These are phyloP conservation scores for Penicillium sp. DNA, from an alignment of 2,329 filamentous ascomycete species.

Conservation along the genomic window DNA sequence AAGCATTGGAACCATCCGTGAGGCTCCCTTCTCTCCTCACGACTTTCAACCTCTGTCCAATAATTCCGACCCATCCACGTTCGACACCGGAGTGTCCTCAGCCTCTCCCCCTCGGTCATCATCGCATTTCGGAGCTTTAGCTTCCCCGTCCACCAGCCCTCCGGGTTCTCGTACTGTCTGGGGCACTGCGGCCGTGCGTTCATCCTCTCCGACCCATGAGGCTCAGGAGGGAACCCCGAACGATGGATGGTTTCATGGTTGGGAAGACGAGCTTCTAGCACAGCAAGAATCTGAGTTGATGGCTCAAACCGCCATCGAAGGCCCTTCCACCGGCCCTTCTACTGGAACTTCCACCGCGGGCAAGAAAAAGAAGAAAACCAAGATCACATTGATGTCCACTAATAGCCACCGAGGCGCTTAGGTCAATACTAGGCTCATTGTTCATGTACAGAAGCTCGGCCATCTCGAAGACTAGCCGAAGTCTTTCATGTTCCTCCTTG, in stretches of 20 bases:
- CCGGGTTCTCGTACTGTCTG: slow-evolving; percentile 74
- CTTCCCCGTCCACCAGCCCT: slow-evolving; percentile 75
- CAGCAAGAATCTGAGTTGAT: slow-evolving; percentile 52
- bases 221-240: slow-evolving; percentile 44
- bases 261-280: slow-evolving; percentile 68
- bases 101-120: slow-evolving; percentile 41
- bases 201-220: slow-evolving; percentile 52
- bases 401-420: slow-evolving; percentile 55
- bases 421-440: slow-evolving; percentile 10
- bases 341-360: slow-evolving; percentile 19
- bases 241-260: slow-evolving; percentile 82
- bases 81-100: slow-evolving; percentile 32
- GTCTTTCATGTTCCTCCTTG: slow-evolving; percentile 1
- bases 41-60: slow-evolving; percentile 61
- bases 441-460: neutral
- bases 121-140: slow-evolving; percentile 50
- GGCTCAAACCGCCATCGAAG: slow-evolving; percentile 43
- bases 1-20: slow-evolving; percentile 40
- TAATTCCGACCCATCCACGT: slow-evolving; percentile 21
- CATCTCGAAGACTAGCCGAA: slow-evolving; percentile 3
- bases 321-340: slow-evolving; percentile 17
- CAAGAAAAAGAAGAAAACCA: slow-evolving; percentile 61
- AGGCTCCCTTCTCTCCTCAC: slow-evolving; percentile 50
- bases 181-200: slow-evolving; percentile 69
- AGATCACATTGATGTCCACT: slow-evolving; percentile 64